Evolutionary conservation across 2,329 filamentous ascomycete genomes (phyloP).

Genomic region (Dryadomyces quercus-mongolicae): DNA sequence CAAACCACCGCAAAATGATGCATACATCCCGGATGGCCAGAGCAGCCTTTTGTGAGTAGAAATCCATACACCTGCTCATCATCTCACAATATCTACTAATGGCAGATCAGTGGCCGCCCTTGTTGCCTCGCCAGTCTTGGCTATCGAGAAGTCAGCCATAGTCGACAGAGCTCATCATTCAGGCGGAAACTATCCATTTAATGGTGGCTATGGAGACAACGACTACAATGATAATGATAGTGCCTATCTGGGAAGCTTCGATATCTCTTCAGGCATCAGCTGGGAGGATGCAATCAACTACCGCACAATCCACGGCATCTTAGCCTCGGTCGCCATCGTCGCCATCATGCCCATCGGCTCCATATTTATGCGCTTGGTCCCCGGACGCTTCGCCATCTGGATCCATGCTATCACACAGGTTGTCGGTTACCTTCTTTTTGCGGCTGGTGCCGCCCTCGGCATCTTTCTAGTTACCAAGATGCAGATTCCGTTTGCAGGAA

Average conservation of each 20-base stretch:
- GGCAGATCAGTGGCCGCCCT: no score
- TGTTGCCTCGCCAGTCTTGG: no score
- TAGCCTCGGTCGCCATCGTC: constrained; percentile 28
- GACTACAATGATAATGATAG: no score
- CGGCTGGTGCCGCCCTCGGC: constrained; percentile 28
- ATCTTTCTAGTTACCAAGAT: constrained; percentile 26
- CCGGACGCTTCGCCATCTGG: constrained; percentile 23
- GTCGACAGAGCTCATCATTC: no score
- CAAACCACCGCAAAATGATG: no score
- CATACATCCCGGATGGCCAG: no score
- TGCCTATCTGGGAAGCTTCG: not conserved
- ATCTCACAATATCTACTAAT: no score
- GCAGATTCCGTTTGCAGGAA: constrained; percentile 18
- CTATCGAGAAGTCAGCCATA: no score
- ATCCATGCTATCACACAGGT: constrained; percentile 27
- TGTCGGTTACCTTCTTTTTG: constrained; percentile 23
- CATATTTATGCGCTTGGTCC: constrained; percentile 26
- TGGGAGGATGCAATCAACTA: constrained; percentile 16
- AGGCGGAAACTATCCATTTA: no score
- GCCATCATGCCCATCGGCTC: constrained; percentile 31
- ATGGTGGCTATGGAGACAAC: no score
- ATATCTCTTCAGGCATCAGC: constrained; percentile 17
- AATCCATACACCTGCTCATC: no score
- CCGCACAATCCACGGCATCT: constrained; percentile 27
- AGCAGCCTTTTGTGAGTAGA: no score